These are phyloP conservation scores for Phytophthora macrochlamydospora DNA, from an alignment of 352 stramenopile species.

Conservation along the genomic window DNA sequence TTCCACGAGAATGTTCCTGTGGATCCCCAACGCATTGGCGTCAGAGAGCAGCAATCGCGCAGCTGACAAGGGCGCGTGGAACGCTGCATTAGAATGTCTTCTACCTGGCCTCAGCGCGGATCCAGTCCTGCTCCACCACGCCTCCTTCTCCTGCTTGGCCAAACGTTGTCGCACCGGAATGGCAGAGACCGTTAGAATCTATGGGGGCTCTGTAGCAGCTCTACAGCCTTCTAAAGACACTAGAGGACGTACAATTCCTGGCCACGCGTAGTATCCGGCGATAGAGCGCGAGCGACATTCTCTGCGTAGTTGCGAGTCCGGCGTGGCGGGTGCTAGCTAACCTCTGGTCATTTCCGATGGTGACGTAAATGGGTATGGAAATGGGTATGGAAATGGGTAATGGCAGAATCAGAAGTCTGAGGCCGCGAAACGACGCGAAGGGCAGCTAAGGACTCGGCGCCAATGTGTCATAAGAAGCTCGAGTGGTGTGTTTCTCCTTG, in stretches of 20 bases:
- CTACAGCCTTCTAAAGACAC: neutral
- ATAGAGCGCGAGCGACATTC: constrained; percentile 67
- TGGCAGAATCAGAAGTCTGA: neutral
- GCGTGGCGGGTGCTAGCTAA: constrained; percentile 5
- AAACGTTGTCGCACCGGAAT: too few relatives aligned
- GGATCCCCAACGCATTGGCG: constrained; percentile 4
- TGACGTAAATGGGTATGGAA: neutral
- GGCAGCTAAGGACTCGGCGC: neutral
- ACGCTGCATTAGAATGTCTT: neutral
- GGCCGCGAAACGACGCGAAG: neutral
- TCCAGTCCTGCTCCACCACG: too few relatives aligned
- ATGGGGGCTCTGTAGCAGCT: neutral
- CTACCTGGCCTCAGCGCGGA: too few relatives aligned
- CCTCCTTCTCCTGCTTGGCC: too few relatives aligned
- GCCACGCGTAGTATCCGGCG: constrained; percentile 75
- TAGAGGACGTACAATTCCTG: constrained; percentile 58
- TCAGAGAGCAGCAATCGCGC: neutral
- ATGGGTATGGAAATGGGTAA: neutral
- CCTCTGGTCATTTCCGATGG: constrained; percentile 22
- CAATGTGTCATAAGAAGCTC: neutral
- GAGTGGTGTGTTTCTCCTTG: neutral
- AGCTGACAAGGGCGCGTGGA: too few relatives aligned
- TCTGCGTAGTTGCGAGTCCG: constrained; percentile 16
- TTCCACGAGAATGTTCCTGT: constrained; percentile 29
- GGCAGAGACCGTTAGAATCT: neutral